phyloP scores from a whole-genome alignment of 768 basidiomycete genomes.

The Lactarius hatsudake region DNA sequence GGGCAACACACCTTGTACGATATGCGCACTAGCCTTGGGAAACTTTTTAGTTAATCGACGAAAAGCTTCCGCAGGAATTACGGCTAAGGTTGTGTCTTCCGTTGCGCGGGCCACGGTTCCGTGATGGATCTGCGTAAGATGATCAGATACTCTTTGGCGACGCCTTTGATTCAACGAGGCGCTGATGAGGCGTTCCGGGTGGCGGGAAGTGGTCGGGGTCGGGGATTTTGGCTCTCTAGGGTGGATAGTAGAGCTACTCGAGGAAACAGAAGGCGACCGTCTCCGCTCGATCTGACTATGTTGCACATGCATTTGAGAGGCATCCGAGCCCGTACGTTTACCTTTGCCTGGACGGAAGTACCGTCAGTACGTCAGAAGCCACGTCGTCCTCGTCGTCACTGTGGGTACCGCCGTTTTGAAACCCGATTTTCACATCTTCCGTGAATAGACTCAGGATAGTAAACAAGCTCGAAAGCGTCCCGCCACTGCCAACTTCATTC shows the following conservation, averaged over 20 bases:
- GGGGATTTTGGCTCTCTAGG: slow-evolving; percentile 37
- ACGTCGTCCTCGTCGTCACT: slow-evolving; percentile 24
- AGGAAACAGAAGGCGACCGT: slow-evolving; percentile 61
- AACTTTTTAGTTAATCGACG: slow-evolving; percentile 90
- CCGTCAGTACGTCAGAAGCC: slow-evolving; percentile 14
- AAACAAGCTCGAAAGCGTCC: slow-evolving; percentile 93
- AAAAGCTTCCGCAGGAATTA: slow-evolving; percentile 98
- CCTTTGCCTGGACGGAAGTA: slow-evolving; percentile 27
- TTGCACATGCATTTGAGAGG: slow-evolving; percentile 46
- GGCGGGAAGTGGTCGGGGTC: slow-evolving; percentile 23
- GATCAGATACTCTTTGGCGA: slow-evolving; percentile 13
- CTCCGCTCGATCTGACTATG: slow-evolving; percentile 33
- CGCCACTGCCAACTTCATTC: slow-evolving; percentile 94
- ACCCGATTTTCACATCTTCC: slow-evolving; percentile 87
- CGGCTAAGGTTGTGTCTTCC: slow-evolving; percentile 94
- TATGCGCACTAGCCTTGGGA: slow-evolving; percentile 95
- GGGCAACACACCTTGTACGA: slow-evolving; percentile 72
- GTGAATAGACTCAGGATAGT: slow-evolving; percentile 97
- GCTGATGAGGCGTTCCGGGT: slow-evolving; percentile 18
- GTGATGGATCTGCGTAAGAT: slow-evolving; percentile 45
- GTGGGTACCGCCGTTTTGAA: slow-evolving; percentile 58
- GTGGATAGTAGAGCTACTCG: slow-evolving; percentile 68
- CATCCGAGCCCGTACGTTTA: slow-evolving; percentile 57
- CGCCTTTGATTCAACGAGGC: slow-evolving; percentile 14
- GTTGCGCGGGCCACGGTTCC: slow-evolving; percentile 90